These are phyloP conservation scores for Aspergillus caelatus DNA, from an alignment of 2,329 filamentous ascomycete genomes.

Conservation along the genomic window DNA sequence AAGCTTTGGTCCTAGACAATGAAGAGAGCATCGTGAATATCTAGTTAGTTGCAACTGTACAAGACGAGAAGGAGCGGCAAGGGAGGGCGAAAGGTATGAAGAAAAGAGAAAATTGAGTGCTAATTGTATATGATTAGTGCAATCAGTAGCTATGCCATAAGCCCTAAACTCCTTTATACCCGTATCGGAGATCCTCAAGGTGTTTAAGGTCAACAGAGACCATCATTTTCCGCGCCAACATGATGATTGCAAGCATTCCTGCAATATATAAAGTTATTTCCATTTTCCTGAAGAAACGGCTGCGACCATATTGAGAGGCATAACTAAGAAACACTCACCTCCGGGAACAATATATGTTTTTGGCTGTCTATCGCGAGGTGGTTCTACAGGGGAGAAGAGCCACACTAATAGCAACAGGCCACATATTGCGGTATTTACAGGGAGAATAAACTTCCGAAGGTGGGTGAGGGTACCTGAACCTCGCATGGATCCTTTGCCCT, in stretches of 20 bases:
- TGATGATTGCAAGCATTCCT: slow-evolving; percentile 38
- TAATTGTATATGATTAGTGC: neutral
- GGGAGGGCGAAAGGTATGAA: neutral
- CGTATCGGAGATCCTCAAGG: slow-evolving; percentile 44
- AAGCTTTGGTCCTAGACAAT: neutral
- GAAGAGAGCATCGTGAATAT: neutral
- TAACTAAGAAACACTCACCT: slow-evolving; percentile 31
- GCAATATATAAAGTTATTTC: slow-evolving; percentile 23
- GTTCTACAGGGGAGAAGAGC: slow-evolving; percentile 19
- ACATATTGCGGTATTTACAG: slow-evolving; percentile 34
- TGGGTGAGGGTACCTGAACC: slow-evolving; percentile 22
- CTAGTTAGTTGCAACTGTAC: neutral
- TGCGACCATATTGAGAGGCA: slow-evolving; percentile 15
- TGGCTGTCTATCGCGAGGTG: slow-evolving; percentile 24
- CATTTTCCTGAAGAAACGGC: neutral
- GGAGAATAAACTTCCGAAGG: slow-evolving; percentile 27
- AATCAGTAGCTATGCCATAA: neutral
- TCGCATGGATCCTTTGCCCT: slow-evolving; percentile 32
- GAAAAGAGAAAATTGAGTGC: neutral
- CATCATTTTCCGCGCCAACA: slow-evolving; percentile 39
- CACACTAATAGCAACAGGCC: slow-evolving; percentile 33
- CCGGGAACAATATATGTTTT: slow-evolving; percentile 41
- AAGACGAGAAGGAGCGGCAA: neutral
- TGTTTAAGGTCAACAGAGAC: slow-evolving; percentile 41
- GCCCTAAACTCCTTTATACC: slow-evolving; percentile 44